phyloP scores from a whole-genome alignment of 1,284 basidiomycete genomes.

The Paramarasmius palmivorus region DNA sequence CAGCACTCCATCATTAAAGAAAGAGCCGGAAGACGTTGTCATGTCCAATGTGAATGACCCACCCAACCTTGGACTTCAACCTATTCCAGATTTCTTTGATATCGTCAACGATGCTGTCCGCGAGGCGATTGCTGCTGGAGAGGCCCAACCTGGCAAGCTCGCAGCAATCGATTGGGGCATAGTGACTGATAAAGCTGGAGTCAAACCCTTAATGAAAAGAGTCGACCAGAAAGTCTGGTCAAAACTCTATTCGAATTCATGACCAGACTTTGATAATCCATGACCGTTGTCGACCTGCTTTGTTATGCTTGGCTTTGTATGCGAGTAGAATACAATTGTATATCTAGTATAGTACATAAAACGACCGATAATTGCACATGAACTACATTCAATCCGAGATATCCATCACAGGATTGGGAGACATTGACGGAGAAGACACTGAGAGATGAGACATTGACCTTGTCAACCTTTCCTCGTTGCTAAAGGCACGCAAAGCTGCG shows the following conservation, averaged over 20 bases:
- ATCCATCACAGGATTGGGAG: slow-evolving; percentile 3
- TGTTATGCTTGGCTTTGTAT: background rate
- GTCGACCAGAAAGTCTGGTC: slow-evolving; percentile 46
- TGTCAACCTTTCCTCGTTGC: background rate
- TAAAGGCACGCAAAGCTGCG: too few species aligned
- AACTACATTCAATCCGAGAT: slow-evolving; percentile 6
- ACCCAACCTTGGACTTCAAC: slow-evolving; percentile 44
- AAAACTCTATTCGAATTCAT: slow-evolving; percentile 17
- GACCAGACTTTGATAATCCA: background rate
- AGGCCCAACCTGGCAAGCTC: slow-evolving; percentile 38
- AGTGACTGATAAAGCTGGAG: slow-evolving; percentile 53
- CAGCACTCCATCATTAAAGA: slow-evolving; percentile 9
- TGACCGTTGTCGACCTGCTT: background rate
- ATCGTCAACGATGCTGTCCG: slow-evolving; percentile 46
- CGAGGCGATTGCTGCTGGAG: slow-evolving; percentile 33
- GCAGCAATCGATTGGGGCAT: slow-evolving; percentile 63
- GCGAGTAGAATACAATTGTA: background rate
- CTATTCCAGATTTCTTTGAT: slow-evolving; percentile 60
- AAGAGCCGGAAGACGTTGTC: slow-evolving; percentile 12
- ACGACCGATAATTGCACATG: background rate
- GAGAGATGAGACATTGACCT: slow-evolving; percentile 17
- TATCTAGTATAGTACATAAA: slow-evolving; percentile 7
- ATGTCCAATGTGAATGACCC: slow-evolving; percentile 13
- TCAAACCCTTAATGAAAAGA: slow-evolving; percentile 46
- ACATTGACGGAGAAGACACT: slow-evolving; percentile 14